Evolutionary conservation across 164 flowering plant species (phyloP), one percentile per base, ranked within the genome.

Genomic region (Warburgia ugandensis): DNA sequence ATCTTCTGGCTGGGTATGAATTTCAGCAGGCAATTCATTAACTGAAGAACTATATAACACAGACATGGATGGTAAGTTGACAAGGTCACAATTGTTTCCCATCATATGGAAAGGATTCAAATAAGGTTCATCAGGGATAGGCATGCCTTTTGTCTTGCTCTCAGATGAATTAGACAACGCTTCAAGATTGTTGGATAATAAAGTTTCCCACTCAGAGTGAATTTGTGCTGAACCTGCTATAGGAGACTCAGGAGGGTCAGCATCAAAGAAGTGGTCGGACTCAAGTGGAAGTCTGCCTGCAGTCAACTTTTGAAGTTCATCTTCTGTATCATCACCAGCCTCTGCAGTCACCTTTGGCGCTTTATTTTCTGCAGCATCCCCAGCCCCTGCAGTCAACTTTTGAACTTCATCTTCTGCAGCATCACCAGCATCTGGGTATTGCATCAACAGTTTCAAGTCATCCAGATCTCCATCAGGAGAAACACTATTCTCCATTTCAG

Each of bases 221-320:
- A 19, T 32, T 51, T 65, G 72, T 48, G 41, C 54, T 12, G 39
- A 45, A 53, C 58, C 56, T 33, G 12, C 51, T n/a, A 10, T 9
- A 8, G 4, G 25, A 29, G 11, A n/a, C 11, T 48, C 23, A 14
- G n/a, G 32, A 1, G 38, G 32, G 12, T 48, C 38, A 10, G 11
- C 37, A 31, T 20, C 5, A 22, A 17, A 19, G 26, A 8, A 48
- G 51, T 20, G 6, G 26, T 29, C 51, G 10, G 51, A 37, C 54
- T 62, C 74, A 59, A 27, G 54, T 4, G 55, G 47, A n/a, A 43
- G 56, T 52, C 48, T 52, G 64, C 56, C 61, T 57, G 52, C 48
- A 22, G 13, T 30, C 44, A 22, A 29, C 52, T 52, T 68, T 6
- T 56, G 42, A 17, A 23, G 25, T 16, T 51, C 61, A 44, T 50